Evolutionary conservation across 805 yeast genomes (phyloP), one percentile per base, ranked within the genome.

Genomic region (Kuraishia piskuri): DNA sequence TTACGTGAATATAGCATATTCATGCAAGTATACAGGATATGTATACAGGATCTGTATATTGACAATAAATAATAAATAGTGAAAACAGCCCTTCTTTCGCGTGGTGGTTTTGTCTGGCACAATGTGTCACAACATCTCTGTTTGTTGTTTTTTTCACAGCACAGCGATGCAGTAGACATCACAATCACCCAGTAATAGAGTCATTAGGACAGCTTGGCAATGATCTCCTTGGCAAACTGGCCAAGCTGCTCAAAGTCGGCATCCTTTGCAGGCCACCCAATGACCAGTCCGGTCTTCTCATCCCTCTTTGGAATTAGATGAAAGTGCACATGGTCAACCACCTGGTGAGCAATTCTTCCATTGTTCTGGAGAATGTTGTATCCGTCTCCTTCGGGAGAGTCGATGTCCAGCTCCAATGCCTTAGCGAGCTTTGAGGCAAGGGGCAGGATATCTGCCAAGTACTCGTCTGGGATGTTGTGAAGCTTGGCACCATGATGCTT

Each of bases 251-350:
- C 90, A 68, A 88, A 83, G 64, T 88, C 87, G 31, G 92, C 87
- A 54, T 76, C 80, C 61, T 83, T 80, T 20, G 90, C 84, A n/a
- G 98, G 98, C 98, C 99, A 94, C 24, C 94, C 96, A 31, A 92
- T 90, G 37, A 77, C 78, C 58, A 92, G 77, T 1, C 99, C 99
- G 20, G 91, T 75, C 46, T 78, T 77, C 1, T 69, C 73, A 61
- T 83, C 84, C 55, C 78, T 78, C 78, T 92, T 92, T 51, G 99
- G 99, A 66, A 92, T 92, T 68, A 92, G 81, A 68, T 92, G 99
- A 79, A 94, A 88, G 68, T 92, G 99, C 55, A 94, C 97, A 67
- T 92, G 99, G 60, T 88, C 94, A 54, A 94, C 98, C 53, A 79
- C 86, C 73, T 92, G 99, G 66, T 94, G 98, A 12, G 98, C 99